phyloP scores from a whole-genome alignment of 176 grass and related monocot species.

The Triticum turgidum region DNA sequence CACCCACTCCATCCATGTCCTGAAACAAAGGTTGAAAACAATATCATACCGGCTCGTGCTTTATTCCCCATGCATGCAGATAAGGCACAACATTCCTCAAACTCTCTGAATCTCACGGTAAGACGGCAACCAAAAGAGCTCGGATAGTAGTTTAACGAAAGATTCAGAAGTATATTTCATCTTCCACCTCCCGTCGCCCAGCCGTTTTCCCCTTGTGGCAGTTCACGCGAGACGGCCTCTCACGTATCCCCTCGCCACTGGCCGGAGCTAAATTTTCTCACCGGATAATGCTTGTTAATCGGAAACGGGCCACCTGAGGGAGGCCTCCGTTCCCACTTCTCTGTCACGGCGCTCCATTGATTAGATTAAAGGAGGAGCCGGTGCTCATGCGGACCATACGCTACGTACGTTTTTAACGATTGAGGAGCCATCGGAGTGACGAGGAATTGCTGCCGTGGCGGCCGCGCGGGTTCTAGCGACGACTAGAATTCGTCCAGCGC shows the following conservation, averaged over 20 bases:
- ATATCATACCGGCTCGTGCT: constrained; percentile 16
- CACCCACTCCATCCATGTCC: neutral
- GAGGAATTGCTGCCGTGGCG: neutral
- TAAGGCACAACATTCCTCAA: constrained; percentile 30
- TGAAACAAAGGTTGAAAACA: constrained; percentile 4
- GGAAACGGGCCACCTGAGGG: constrained; percentile 8
- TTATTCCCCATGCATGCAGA: constrained; percentile 37
- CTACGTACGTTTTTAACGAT: constrained; percentile 13
- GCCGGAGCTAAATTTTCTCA: neutral
- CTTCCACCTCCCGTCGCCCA: neutral
- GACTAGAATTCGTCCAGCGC: constrained; percentile 30
- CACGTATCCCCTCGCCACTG: constrained; percentile 34
- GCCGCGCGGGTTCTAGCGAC: neutral
- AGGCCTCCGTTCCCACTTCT: constrained; percentile 2
- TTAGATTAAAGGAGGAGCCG: neutral
- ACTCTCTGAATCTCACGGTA: constrained; percentile 4
- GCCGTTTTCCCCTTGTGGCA: constrained; percentile 33
- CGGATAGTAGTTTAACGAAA: constrained; percentile 16
- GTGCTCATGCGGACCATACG: constrained; percentile 16
- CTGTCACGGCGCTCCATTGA: neutral
- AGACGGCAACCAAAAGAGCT: neutral
- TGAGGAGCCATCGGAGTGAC: constrained; percentile 27
- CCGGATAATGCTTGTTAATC: constrained; percentile 19
- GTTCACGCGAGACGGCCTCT: neutral
- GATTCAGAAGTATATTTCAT: constrained; percentile 37